Percentiles rank a stretch among this genome's conserved stretches.
phyloP scores from a whole-genome alignment of 108 stramenopile genomes.

The Skeletonema grethae region DNA sequence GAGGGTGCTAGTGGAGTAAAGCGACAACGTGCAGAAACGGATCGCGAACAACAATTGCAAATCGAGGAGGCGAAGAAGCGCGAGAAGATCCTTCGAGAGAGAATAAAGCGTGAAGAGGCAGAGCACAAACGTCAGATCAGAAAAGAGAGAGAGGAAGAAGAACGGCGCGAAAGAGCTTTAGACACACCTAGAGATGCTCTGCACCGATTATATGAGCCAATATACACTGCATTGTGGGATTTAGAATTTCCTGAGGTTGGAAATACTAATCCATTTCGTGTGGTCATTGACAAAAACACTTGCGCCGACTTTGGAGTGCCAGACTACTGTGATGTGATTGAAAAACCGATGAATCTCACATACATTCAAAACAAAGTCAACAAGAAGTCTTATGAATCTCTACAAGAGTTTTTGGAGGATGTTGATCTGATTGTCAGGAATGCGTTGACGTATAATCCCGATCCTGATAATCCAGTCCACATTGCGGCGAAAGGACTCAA shows the following conservation, averaged over 20 bases:
- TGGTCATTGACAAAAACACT: slow-evolving; percentile 74
- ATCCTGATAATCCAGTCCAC: slow-evolving; percentile 74
- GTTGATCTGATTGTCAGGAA: slow-evolving; percentile 79
- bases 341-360: slow-evolving; percentile 76
- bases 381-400: slow-evolving; percentile 56
- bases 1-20: slow-evolving; percentile 18
- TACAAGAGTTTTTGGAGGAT: slow-evolving; percentile 74
- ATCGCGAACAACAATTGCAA: slow-evolving; percentile 21
- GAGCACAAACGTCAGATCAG: slow-evolving; percentile 37
- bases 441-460: slow-evolving; percentile 69
- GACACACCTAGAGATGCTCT: slow-evolving; percentile 68
- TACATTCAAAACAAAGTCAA: slow-evolving; percentile 77
- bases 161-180: slow-evolving; percentile 36
- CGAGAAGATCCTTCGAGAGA: slow-evolving; percentile 34
- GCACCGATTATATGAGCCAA: slow-evolving; percentile 61
- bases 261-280: slow-evolving; percentile 80
- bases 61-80: slow-evolving; percentile 44
- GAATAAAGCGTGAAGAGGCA: slow-evolving; percentile 43
- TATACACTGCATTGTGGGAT: slow-evolving; percentile 77
- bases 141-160: slow-evolving; percentile 48
- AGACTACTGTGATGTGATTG: slow-evolving; percentile 77
- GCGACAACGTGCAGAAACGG: slow-evolving; percentile 43
- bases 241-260: slow-evolving; percentile 74
- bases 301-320: slow-evolving; percentile 75
- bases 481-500: slow-evolving; percentile 75